Percentiles rank a stretch among this genome's conserved stretches.
Evolutionary conservation across 805 yeast genomes (phyloP).

Genomic region (Nakazawaea laoshanensis): DNA sequence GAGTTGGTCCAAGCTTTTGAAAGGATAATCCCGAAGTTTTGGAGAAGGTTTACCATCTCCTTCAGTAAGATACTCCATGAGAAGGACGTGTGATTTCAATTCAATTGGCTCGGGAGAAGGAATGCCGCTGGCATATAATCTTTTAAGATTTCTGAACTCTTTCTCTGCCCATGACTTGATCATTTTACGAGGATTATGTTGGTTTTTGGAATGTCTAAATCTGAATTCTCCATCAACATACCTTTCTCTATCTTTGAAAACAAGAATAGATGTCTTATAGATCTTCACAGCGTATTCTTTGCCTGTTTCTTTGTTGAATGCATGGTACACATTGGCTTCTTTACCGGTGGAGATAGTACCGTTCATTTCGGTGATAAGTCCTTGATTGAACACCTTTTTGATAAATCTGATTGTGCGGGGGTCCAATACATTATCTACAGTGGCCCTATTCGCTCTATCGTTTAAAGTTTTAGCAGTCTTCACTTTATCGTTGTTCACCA

Average conservation of each 20-base stretch:
- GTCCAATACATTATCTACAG: conserved; percentile 93
- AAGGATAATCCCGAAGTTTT: conserved; percentile 74
- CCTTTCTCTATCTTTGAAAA: conserved; percentile 94
- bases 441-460: conserved; percentile 71
- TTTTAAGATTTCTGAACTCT: conserved; percentile 86
- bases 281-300: conserved; percentile 83
- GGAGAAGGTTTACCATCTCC: conserved; percentile 91
- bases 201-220: conserved; percentile 75
- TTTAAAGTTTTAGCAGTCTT: conserved; percentile 9
- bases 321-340: conserved; percentile 97
- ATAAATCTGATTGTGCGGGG: conserved; percentile 86
- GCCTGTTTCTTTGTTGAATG: conserved; percentile 34
- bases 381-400: conserved; percentile 73
- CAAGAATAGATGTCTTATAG: conserved; percentile 91
- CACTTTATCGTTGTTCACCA: conserved; percentile 10
- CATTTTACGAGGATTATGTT: conserved; percentile 94
- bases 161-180: conserved; percentile 98
- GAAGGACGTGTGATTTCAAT: conserved; percentile 80
- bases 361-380: conserved; percentile 75
- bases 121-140: conserved; percentile 70
- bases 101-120: conserved; percentile 94
- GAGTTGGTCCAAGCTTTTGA: conserved; percentile 57
- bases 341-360: conserved; percentile 97
- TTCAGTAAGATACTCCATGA: conserved; percentile 81
- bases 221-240: conserved; percentile 95